Conservation (phyloP, 2,329 filamentous ascomycete genomes). For the Fusarium haematococcum region DNA sequence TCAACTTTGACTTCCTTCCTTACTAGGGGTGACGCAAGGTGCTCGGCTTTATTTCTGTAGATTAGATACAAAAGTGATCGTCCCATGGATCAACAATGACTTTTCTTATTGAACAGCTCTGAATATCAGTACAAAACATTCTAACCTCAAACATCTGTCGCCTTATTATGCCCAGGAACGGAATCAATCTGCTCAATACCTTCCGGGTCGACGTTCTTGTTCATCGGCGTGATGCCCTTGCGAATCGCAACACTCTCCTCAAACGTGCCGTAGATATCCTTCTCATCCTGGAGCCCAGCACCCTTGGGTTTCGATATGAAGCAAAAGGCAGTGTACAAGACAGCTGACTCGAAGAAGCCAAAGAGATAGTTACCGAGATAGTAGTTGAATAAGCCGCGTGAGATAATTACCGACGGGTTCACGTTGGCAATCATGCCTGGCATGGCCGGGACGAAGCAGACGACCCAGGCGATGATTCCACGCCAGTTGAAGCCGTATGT, state of each 20-base stretch:
- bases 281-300: background rate
- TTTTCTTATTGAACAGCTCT: background rate
- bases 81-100: background rate
- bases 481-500: background rate
- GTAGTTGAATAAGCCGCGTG: background rate
- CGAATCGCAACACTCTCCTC: background rate
- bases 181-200: background rate
- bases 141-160: background rate
- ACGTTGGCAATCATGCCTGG: slow-evolving; percentile 1
- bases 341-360: background rate
- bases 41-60: background rate
- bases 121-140: background rate
- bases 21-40: background rate
- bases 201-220: background rate
- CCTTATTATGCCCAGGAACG: background rate
- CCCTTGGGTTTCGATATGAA: background rate
- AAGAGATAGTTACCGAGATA: background rate
- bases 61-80: background rate
- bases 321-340: background rate
- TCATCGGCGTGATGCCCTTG: background rate
- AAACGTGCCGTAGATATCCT: background rate
- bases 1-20: slow-evolving; percentile 14
- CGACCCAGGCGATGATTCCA: background rate
- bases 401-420: background rate
- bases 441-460: background rate